Evolutionary conservation across 208 protist species (phyloP), one percentile per base, ranked within the genome.

Genomic region (Novymonas esmeraldas): DNA sequence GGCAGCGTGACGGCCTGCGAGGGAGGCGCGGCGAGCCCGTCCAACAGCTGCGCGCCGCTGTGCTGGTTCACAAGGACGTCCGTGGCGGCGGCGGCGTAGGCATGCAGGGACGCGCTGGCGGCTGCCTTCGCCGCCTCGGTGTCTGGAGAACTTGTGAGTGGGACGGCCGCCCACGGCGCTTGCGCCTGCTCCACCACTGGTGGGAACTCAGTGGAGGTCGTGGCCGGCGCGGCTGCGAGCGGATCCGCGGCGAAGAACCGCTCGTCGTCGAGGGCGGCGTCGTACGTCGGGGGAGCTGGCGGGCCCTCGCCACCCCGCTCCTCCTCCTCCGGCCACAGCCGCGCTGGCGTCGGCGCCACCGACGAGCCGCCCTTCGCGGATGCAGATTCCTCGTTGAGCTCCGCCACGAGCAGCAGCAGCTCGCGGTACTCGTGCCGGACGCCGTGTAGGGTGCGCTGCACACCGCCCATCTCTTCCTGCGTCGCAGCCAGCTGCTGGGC

Each of bases 361-460:
- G 68, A 69, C 1, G 75, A 75, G 13, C 14, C 24, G 0, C 63
- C 68, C 34, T 66, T 64, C 24, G 67, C 56, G 0, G 63, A 60
- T 0, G 41, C 49, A 29, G 64, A 72, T 56, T 86, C 79, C 33
- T 81, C 75, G 45, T 81, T 77, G 6, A 92, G 51, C 49, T 89
- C 75, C 22, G 70, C 86, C 14, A 87, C 81, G 6, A 93, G 59
- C 24, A 93, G 42, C 26, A 93, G 70, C 51, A 90, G 38, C 2
- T 85, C 73, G 36, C 79, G 78, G 14, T 84, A 79, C 31, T 92
- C 86, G 5, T 68, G 33, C n/a, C 20, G 67, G 46, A 86, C 29
- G 7, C 33, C 24, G 22, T 73, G 66, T 4, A 84, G 34, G 4
- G 75, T 36, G 3, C 38, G 34, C 55, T 66, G 60, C 16, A 78